Conservation (phyloP, 371 early-diverging fungal species). For the Choanephora cucurbitarum region DNA sequence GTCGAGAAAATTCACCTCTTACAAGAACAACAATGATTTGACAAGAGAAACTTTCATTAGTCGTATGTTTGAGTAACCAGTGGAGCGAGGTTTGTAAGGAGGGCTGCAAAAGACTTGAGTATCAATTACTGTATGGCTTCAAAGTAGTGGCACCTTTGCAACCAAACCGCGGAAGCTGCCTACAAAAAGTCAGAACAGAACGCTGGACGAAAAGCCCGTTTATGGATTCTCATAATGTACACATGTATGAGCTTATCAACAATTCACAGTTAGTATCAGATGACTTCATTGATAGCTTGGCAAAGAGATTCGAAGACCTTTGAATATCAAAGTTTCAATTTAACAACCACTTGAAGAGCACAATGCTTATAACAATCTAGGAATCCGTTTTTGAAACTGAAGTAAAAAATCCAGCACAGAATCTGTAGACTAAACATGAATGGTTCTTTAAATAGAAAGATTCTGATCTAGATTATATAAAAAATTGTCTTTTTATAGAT, state of each 20-base stretch:
- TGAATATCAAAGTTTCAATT: slow-evolving; percentile 12
- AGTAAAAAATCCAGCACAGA: slow-evolving; percentile 6
- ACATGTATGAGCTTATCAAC: slow-evolving; percentile 4
- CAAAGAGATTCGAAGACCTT: slow-evolving; percentile 9
- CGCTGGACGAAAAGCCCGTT: slow-evolving; percentile 14
- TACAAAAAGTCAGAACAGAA: slow-evolving; percentile 8
- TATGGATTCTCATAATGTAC: slow-evolving; percentile 8
- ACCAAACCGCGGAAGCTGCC: slow-evolving; percentile 1
- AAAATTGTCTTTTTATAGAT: slow-evolving; percentile 20
- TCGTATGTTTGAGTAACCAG: slow-evolving; percentile 10
- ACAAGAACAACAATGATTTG: slow-evolving; percentile 8
- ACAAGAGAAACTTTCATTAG: slow-evolving; percentile 12
- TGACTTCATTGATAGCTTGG: slow-evolving; percentile 5
- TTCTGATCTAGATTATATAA: slow-evolving; percentile 14
- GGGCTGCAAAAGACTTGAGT: slow-evolving; percentile 2
- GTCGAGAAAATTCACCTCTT: background rate
- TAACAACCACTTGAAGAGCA: slow-evolving; percentile 10
- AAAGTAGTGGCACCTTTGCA: background rate
- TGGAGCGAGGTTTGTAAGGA: slow-evolving; percentile 5
- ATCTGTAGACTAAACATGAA: slow-evolving; percentile 3
- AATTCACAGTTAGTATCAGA: slow-evolving; percentile 13
- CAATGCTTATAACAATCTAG: slow-evolving; percentile 8
- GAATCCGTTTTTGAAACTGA: slow-evolving; percentile 8
- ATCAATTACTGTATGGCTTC: slow-evolving; percentile 4
- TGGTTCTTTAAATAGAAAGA: slow-evolving; percentile 18